Evolutionary conservation across 2,329 filamentous ascomycete species (phyloP).

Genomic region (Epicoccum nigrum): DNA sequence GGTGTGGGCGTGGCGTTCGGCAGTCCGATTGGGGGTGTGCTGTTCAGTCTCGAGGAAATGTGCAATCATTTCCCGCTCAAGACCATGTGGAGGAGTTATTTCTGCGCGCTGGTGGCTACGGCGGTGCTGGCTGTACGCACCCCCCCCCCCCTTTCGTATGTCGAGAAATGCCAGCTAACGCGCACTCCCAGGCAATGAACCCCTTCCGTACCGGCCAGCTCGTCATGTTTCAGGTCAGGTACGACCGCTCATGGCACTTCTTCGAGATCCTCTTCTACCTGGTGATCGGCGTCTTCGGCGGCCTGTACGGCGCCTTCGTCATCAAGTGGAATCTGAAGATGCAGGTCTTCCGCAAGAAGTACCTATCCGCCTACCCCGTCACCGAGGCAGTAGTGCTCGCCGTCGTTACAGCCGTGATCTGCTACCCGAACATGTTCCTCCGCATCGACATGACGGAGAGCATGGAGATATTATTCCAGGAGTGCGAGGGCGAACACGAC

Average conservation of each 20-base stretch:
- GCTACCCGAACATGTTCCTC: constrained; percentile 94
- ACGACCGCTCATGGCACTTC: constrained; percentile 96
- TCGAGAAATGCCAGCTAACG: not conserved
- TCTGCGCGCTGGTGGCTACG: constrained; percentile 94
- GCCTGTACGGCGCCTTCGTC: constrained; percentile 92
- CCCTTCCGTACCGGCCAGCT: constrained; percentile 95
- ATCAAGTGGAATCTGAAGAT: constrained; percentile 96
- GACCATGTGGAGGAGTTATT: constrained; percentile 97
- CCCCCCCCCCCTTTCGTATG: not conserved
- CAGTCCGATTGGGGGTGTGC: constrained; percentile 92
- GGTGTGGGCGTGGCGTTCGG: constrained; percentile 97
- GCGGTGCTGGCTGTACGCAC: constrained; percentile 75
- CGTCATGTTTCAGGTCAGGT: constrained; percentile 98
- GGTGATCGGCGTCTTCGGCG: constrained; percentile 88
- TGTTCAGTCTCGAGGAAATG: constrained; percentile 98
- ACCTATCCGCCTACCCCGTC: constrained; percentile 81
- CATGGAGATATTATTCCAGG: constrained; percentile 96
- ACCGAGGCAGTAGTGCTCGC: constrained; percentile 86
- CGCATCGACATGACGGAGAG: constrained; percentile 99
- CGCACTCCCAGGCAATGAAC: constrained; percentile 74
- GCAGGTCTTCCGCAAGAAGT: constrained; percentile 93
- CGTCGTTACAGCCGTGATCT: constrained; percentile 84
- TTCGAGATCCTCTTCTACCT: constrained; percentile 95
- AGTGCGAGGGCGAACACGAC: constrained; percentile 87
- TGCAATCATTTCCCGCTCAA: constrained; percentile 95